Evolutionary conservation across 352 stramenopile species (phyloP), one percentile per base, ranked within the genome.

Genomic region (Phytopythium aichiense): DNA sequence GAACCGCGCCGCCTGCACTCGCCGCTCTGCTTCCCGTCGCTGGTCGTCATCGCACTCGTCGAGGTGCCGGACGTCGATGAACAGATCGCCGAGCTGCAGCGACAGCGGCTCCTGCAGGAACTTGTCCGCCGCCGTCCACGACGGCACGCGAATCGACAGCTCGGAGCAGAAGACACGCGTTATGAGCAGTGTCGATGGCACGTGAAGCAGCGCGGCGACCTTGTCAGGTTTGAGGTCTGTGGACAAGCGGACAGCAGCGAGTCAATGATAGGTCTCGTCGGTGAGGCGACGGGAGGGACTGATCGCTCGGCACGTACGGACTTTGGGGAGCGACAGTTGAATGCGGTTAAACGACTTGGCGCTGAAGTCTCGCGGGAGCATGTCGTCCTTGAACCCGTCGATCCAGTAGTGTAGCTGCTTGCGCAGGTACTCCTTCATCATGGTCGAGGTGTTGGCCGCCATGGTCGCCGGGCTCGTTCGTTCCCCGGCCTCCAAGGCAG

Each of bases 401-500:
- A 87, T 61, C 81, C 79, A 89, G 68, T 88, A 80, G 43, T 67
- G 72, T 49, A 90, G 75, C 63, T 90, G 79, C 49, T 74, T 77
- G 51, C 77, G 77, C 16, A 90, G 63, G 58, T 88, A 87, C 62
- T 90, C 81, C 69, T 90, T 90, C 77, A 90, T 88, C 43, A 73
- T 70, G 13, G 23, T 59, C 30, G 45, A n/a, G 38, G 61, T 76
- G 31, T 38, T 50, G 2, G 54, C 55, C 58, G 68, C 57, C 64
- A 77, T 77, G 30, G 35, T 22, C 33, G 30, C 45, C 18, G 35
- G 35, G 12, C 4, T 20, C 12, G 12, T 13, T 43, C 9, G 18
- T 1, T 45, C 6, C 40, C 0, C 4, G 16, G 37, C 2, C 12
- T 45, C 40, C 15, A 22, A 20, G 12, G 40, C 40, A 22, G 4